These are phyloP conservation scores for Triticum timopheevii DNA, from an alignment of 176 grass and related monocot genomes.

Conservation along the genomic window DNA sequence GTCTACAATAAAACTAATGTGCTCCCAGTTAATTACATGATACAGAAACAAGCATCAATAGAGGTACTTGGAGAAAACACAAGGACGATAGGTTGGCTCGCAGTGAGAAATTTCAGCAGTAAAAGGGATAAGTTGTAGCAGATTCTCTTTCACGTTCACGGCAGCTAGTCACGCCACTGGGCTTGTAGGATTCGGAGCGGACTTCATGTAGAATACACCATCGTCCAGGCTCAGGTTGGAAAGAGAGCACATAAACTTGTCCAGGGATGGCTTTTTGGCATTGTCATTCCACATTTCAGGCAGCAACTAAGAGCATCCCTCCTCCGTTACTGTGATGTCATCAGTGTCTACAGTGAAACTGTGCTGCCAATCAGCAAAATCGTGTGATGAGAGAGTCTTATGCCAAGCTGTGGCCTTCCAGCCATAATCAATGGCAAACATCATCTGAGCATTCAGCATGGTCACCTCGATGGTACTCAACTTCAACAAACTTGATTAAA, in stretches of 20 bases:
- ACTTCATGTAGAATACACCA: neutral
- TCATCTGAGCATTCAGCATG: neutral
- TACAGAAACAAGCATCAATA: no score
- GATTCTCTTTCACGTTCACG: neutral
- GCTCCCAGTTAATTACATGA: no score
- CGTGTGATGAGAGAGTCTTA: neutral
- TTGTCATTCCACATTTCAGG: neutral
- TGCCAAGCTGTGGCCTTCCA: neutral
- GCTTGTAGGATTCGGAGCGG: neutral
- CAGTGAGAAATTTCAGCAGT: neutral
- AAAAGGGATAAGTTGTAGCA: neutral
- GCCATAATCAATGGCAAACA: neutral
- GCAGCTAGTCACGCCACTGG: neutral
- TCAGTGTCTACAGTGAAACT: neutral
- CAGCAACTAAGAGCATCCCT: neutral
- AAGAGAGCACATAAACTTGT: neutral
- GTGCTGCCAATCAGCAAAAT: neutral
- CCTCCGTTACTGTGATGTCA: neutral
- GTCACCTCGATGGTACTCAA: neutral
- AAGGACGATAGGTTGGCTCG: neutral
- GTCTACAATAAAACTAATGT: no score
- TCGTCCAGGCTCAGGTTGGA: neutral
- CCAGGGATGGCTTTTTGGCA: neutral
- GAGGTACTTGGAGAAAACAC: neutral
- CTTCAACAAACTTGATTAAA: neutral